Evolutionary conservation across 139 green algal species (phyloP).

Genomic region (Volvox africanus): DNA sequence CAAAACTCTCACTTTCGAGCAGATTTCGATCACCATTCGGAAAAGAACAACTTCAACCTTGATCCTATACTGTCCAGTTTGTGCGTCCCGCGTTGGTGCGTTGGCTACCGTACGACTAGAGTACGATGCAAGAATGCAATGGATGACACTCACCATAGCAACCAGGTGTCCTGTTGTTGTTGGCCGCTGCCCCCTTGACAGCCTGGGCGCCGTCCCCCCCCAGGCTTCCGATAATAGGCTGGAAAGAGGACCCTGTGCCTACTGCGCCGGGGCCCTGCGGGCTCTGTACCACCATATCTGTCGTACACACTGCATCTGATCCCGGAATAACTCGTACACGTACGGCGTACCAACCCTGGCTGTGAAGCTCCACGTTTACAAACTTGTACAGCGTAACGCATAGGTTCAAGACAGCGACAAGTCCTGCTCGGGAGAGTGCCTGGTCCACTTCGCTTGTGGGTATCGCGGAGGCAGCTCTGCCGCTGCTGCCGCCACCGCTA

Average conservation of each 20-base stretch:
- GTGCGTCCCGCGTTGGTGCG: too few species aligned
- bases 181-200: neutral
- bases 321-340: neutral
- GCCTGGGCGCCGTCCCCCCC: neutral
- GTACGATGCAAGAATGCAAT: too few species aligned
- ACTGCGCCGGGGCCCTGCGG: neutral
- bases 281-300: neutral
- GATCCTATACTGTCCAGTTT: too few species aligned
- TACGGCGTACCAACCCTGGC: constrained; percentile 51
- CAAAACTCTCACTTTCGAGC: too few species aligned
- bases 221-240: neutral
- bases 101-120: too few species aligned
- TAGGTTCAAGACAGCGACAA: constrained; percentile 29
- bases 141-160: too few species aligned
- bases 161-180: too few species aligned
- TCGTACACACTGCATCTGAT: constrained; percentile 2
- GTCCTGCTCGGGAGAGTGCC: neutral
- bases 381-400: constrained; percentile 45
- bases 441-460: neutral
- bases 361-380: constrained; percentile 47
- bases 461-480: neutral
- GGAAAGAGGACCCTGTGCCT: neutral
- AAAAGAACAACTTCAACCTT: too few species aligned
- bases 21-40: too few species aligned
- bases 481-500: neutral